Evolutionary conservation across 257 asterid species (phyloP).

Genomic region (Solanum sitiens): DNA sequence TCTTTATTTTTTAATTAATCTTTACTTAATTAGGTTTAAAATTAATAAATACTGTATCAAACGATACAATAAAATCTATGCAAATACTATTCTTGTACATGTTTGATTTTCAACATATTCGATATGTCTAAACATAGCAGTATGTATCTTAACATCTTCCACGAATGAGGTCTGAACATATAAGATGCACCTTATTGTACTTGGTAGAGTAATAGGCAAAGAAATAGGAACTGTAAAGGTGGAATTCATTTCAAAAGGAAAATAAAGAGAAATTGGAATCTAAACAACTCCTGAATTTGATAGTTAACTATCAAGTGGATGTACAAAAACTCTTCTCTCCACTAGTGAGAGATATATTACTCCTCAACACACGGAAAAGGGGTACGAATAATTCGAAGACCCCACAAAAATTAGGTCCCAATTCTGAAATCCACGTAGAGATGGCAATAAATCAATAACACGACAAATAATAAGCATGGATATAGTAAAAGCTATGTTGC

Average conservation of each 20-base stretch:
- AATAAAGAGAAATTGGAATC: not conserved
- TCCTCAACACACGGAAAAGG: not conserved
- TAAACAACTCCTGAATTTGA: not conserved
- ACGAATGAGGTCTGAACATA: accelerated
- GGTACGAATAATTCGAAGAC: not conserved
- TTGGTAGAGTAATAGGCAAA: not conserved
- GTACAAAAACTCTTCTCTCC: not conserved
- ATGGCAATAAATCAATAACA: not conserved
- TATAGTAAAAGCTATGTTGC: not conserved
- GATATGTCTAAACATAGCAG: too few relatives aligned
- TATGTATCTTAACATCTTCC: too few relatives aligned
- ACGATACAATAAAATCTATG: accelerated
- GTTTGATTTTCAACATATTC: not conserved
- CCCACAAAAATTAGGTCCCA: not conserved
- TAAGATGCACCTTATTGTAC: too few relatives aligned
- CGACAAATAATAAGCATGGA: not conserved
- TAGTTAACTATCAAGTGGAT: not conserved
- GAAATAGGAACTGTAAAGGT: not conserved
- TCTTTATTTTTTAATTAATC: too few relatives aligned
- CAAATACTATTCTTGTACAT: too few relatives aligned
- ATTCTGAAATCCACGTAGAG: not conserved
- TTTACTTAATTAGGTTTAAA: too few relatives aligned
- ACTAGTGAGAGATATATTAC: not conserved
- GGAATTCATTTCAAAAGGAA: not conserved
- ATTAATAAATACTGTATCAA: too few relatives aligned